Evolutionary conservation across 2,329 filamentous ascomycete species (phyloP), one percentile per base, ranked within the genome.

Genomic region (Diaporthe humulicola): DNA sequence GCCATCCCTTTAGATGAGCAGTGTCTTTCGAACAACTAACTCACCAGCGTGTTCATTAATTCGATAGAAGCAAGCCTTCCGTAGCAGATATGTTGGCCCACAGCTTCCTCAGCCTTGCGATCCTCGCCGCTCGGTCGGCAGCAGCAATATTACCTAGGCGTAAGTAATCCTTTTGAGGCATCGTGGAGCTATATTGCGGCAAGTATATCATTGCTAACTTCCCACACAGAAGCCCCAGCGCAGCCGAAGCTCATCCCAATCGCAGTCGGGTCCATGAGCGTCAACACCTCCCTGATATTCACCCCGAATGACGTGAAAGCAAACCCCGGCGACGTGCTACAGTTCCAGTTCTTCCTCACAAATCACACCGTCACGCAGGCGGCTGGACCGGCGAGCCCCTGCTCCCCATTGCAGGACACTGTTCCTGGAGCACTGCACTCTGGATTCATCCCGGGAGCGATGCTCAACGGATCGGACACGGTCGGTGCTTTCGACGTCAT

Each of bases 401-500:
- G 64, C 5, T 54, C 64, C n/a, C 64, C 64, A 1, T n/a, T 69
- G 64, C 45, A 69, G 14, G 64, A 38, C 10, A 69, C 3, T 2
- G 33, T 25, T 8, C 48, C 64, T 14, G 64, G 64, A 17, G 64
- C 64, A 17, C 12, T 69, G 3, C 64, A 69, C 33, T 69, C 64
- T 15, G 64, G 64, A 36, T 69, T 69, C 48, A 69, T 69, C 8
- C 64, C 64, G 3, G 64, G 14, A 17, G 64, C 64, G 48, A 28
- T 54, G 64, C 48, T 69, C n/a, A 69, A 69, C 33, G 33, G 48
- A 6, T 69, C 64, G 15, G 33, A 69, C 4, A 69, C 45, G 12
- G 64, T 69, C 15, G 64, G 64, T 2, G 64, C 64, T n/a, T 69
- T 69, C 64, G 64, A 69, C n/a, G 64, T 69, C 8, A 69, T 69